Conservation (phyloP, 306 rosid genomes). For the Quercus berberidifolia region DNA sequence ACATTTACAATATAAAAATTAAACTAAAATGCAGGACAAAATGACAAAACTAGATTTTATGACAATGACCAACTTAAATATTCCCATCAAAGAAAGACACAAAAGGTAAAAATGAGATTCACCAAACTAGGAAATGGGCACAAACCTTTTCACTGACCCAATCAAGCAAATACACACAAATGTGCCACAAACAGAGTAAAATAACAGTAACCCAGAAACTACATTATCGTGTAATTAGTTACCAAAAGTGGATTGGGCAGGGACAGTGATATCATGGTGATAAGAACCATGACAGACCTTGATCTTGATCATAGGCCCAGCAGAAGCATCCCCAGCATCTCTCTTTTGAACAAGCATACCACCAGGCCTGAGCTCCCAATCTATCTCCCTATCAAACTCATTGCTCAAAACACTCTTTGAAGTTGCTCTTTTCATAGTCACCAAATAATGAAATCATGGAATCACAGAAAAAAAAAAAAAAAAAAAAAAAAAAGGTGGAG, state of each 20-base stretch:
- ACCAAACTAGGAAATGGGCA: neutral
- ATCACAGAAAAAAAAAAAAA: slow-evolving; percentile 27
- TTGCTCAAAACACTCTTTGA: slow-evolving; percentile 30
- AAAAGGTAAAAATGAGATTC: slow-evolving; percentile 5
- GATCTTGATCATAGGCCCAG: slow-evolving; percentile 49
- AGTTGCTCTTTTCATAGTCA: slow-evolving; percentile 44
- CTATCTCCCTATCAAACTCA: slow-evolving; percentile 35
- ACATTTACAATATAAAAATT: neutral
- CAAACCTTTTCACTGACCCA: slow-evolving; percentile 11
- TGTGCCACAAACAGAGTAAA: slow-evolving; percentile 2
- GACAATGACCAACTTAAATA: slow-evolving; percentile 5
- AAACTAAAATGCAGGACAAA: neutral
- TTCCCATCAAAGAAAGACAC: slow-evolving; percentile 14
- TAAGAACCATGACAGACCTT: slow-evolving; percentile 61
- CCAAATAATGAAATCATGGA: slow-evolving; percentile 25
- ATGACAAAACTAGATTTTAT: slow-evolving; percentile 4
- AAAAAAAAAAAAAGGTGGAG: slow-evolving; percentile 27
- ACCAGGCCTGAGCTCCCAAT: slow-evolving; percentile 78
- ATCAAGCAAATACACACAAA: slow-evolving; percentile 4
- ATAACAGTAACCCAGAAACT: slow-evolving; percentile 14
- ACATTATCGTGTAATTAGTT: slow-evolving; percentile 2
- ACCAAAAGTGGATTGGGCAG: slow-evolving; percentile 64
- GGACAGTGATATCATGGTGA: slow-evolving; percentile 45
- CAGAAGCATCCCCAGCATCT: slow-evolving; percentile 31
- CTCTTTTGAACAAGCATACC: slow-evolving; percentile 82